Evolutionary conservation across 805 yeast species (phyloP), one percentile per base, ranked within the genome.

Genomic region (Candida chilensis): DNA sequence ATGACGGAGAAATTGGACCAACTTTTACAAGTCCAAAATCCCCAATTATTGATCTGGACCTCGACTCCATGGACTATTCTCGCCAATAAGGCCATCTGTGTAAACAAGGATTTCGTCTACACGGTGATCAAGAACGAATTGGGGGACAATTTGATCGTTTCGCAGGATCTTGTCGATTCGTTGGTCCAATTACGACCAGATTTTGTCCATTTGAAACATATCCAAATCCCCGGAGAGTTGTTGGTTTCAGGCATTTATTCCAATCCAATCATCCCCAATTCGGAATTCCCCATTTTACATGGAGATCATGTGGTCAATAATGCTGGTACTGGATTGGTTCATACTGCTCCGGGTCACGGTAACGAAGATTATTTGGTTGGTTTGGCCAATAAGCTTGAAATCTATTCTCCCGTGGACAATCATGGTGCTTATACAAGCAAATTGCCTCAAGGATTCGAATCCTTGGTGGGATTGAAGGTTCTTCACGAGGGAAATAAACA

Each of bases 51-150:
- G 37, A 85, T 92, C 33, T 92, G 99, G 99, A 92, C 99, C 0
- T 88, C 96, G 1, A 92, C 98, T 1, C 96, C 98, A 0, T 92
- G 99, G 99, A 92, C 99, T 0, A 63, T 92, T 19, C 83, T 85
- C 4, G 78, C 95, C 0, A 92, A 92, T 47, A 66, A 69, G 37
- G 96, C 96, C 0, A 74, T 92, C 26, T 78, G 92, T 27, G 66
- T 81, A 25, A 75, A 85, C 44, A 54, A 71, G 17, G 54, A 64
- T 1, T 57, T 83, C 32, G 47, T 51, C 0, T 92, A 92, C 48
- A 70, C 76, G 1, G 39, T 81, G 9, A 26, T 58, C 4, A 7
- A 13, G 12, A 8, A 10, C 27, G 36, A 33, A 1, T 37, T 42
- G 1, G 49, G 51, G 10, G 81, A 73, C 6, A 40, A 54, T 19